Conservation (phyloP, 805 yeast genomes). For the Barnettozyma vustinii region DNA sequence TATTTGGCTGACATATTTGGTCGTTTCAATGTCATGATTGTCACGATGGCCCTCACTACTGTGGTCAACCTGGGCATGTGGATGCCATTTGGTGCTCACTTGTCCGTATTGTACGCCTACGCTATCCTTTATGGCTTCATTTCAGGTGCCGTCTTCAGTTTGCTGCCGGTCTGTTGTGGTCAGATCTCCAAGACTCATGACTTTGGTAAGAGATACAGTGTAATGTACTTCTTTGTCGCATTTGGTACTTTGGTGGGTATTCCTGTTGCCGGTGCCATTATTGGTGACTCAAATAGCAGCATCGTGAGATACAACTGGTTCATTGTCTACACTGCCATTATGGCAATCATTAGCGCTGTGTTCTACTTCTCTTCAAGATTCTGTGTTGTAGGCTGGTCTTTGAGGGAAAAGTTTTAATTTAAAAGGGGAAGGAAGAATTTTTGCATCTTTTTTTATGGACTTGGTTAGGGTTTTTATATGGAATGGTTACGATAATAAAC, state of each 20-base stretch:
- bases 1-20: slow-evolving; percentile 42
- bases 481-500: background rate
- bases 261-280: slow-evolving; percentile 47
- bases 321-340: slow-evolving; percentile 30
- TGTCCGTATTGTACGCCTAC: slow-evolving; percentile 35
- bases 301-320: slow-evolving; percentile 30
- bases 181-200: slow-evolving; percentile 48
- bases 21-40: slow-evolving; percentile 47
- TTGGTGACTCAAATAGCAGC: slow-evolving; percentile 25
- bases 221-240: slow-evolving; percentile 54
- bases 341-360: slow-evolving; percentile 33
- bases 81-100: slow-evolving; percentile 34
- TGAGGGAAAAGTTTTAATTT: slow-evolving; percentile 1
- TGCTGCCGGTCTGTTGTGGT: slow-evolving; percentile 55
- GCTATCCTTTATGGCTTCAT: slow-evolving; percentile 46
- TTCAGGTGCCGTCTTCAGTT: slow-evolving; percentile 48
- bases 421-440: background rate
- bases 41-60: slow-evolving; percentile 28
- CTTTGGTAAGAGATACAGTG: slow-evolving; percentile 50
- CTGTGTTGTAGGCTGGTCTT: slow-evolving; percentile 34
- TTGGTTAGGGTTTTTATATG: background rate
- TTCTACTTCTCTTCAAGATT: slow-evolving; percentile 41
- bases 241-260: slow-evolving; percentile 44
- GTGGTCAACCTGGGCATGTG: slow-evolving; percentile 35
- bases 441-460: background rate